phyloP scores from a whole-genome alignment of 352 stramenopile genomes.

The Aphanomyces astaci region DNA sequence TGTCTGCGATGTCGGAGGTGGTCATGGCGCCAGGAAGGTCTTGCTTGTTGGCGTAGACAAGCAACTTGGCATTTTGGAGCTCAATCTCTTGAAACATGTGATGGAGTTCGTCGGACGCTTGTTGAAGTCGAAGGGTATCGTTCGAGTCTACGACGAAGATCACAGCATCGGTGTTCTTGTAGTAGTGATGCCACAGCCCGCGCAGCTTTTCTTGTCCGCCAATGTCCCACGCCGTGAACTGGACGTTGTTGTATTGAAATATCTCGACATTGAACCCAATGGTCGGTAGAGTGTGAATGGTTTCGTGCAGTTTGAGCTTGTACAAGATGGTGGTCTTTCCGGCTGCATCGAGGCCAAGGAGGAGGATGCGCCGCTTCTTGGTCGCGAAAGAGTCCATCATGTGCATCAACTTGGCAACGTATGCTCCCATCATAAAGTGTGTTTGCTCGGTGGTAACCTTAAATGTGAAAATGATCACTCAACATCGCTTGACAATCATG shows the following conservation, averaged over 20 bases:
- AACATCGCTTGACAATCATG: too few relatives aligned
- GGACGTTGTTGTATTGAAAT: conserved; percentile 58
- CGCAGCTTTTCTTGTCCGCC: conserved; percentile 68
- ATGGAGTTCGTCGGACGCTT: conserved; percentile 36
- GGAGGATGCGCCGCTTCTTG: conserved; percentile 62
- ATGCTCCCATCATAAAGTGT: not conserved
- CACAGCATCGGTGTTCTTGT: conserved; percentile 47
- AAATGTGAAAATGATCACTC: not conserved
- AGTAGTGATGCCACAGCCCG: conserved; percentile 73
- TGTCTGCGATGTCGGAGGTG: conserved; percentile 29
- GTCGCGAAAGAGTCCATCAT: not conserved
- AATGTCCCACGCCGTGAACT: conserved; percentile 83
- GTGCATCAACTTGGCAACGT: not conserved
- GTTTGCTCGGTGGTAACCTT: not conserved
- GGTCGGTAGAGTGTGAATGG: conserved; percentile 71
- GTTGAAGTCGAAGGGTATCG: conserved; percentile 41
- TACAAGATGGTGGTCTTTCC: conserved; percentile 97
- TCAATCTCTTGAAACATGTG: conserved; percentile 37
- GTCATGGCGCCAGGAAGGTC: conserved; percentile 28
- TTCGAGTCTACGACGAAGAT: conserved; percentile 79
- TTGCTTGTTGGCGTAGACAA: conserved; percentile 47
- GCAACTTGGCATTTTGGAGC: conserved; percentile 29
- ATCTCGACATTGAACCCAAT: conserved; percentile 85
- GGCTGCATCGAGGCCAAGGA: conserved; percentile 91
- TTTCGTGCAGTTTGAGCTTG: conserved; percentile 72